Percentiles rank a stretch among this genome's conserved stretches.
phyloP scores from a whole-genome alignment of 768 basidiomycete genomes.

The Xerocomellus dryophilus region DNA sequence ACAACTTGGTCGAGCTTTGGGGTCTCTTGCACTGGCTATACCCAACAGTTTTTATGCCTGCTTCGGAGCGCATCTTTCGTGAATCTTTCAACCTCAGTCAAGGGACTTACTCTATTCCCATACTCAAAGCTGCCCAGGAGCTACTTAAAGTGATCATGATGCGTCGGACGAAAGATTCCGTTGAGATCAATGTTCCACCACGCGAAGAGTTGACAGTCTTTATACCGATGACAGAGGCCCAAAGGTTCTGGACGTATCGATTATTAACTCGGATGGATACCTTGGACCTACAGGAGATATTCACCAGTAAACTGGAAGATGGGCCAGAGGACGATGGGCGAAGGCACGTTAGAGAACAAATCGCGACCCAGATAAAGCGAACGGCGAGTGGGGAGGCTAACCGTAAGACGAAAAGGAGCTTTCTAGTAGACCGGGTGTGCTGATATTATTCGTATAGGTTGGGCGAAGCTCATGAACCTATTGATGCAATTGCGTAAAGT shows the following conservation, averaged over 20 bases:
- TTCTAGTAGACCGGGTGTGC: background rate
- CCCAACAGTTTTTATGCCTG: constrained; percentile 48
- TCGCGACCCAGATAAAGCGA: constrained; percentile 38
- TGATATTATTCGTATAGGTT: constrained; percentile 36
- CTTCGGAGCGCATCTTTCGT: constrained; percentile 48
- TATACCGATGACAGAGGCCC: constrained; percentile 55
- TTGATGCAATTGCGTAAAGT: constrained; percentile 68
- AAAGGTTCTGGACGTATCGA: constrained; percentile 61
- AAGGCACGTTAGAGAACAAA: constrained; percentile 38
- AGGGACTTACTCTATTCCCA: constrained; percentile 50
- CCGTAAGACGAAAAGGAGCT: constrained; percentile 20
- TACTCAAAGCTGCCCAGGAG: constrained; percentile 47
- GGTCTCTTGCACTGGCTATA: constrained; percentile 54
- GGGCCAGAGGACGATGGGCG: constrained; percentile 34
- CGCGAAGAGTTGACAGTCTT: constrained; percentile 56
- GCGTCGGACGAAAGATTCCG: constrained; percentile 54
- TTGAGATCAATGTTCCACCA: constrained; percentile 51
- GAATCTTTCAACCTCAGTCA: constrained; percentile 51
- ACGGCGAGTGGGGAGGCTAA: constrained; percentile 30
- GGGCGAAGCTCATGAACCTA: constrained; percentile 61
- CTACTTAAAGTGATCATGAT: constrained; percentile 55
- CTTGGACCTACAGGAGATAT: constrained; percentile 47
- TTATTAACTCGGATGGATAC: constrained; percentile 52
- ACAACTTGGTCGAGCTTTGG: constrained; percentile 60
- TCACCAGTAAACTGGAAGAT: constrained; percentile 33